These are phyloP conservation scores for Globisporangium nunn DNA, from an alignment of 352 stramenopile genomes.

Conservation along the genomic window DNA sequence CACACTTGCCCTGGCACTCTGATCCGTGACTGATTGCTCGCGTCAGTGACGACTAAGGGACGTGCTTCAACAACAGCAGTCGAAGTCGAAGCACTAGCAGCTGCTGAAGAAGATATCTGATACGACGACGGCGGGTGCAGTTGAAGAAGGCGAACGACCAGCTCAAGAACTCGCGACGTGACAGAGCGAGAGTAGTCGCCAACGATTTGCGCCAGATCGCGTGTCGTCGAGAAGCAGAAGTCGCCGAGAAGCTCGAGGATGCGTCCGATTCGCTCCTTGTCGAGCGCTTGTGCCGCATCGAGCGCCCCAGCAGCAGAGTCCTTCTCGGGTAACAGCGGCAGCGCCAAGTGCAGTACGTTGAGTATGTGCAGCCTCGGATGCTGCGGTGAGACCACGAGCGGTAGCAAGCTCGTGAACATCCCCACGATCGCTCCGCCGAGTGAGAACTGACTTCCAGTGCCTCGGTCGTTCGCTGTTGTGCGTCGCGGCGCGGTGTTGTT, in stretches of 20 bases:
- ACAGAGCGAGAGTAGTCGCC: slow-evolving; percentile 2
- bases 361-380: slow-evolving; percentile 54
- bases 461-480: neutral
- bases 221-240: slow-evolving; percentile 19
- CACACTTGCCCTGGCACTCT: slow-evolving; percentile 26
- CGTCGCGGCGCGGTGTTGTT: neutral
- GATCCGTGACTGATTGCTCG: slow-evolving; percentile 8
- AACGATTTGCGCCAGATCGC: neutral
- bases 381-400: slow-evolving; percentile 30
- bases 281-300: slow-evolving; percentile 13
- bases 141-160: slow-evolving; percentile 28
- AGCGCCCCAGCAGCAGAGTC: neutral
- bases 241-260: slow-evolving; percentile 31
- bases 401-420: slow-evolving; percentile 42
- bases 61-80: neutral
- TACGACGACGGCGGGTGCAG: slow-evolving; percentile 29
- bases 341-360: slow-evolving; percentile 35
- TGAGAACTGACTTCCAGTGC: slow-evolving; percentile 19
- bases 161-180: slow-evolving; percentile 19
- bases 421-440: slow-evolving; percentile 31
- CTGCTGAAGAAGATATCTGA: slow-evolving; percentile 3
- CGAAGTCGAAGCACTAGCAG: neutral
- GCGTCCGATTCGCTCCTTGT: slow-evolving; percentile 33
- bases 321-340: slow-evolving; percentile 24
- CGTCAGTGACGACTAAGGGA: neutral